Conservation (phyloP, 2,329 filamentous ascomycete species). For the Fusarium sp. region DNA sequence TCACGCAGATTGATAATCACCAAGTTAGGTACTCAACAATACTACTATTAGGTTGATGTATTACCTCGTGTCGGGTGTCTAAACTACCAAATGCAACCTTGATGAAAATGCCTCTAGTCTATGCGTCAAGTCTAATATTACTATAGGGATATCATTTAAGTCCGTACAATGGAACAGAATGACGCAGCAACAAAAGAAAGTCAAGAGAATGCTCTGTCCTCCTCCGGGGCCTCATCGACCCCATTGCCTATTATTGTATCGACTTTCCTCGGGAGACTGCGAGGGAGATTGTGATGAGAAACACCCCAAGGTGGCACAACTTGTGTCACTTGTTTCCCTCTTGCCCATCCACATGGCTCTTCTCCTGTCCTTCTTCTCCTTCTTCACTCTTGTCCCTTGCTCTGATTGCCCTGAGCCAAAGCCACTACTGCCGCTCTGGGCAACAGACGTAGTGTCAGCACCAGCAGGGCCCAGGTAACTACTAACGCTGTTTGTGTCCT, state of each 20-base stretch:
- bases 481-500: not conserved
- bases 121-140: not conserved
- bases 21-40: not conserved
- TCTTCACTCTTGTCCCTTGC: conserved; percentile 12
- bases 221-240: not conserved
- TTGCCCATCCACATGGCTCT: conserved; percentile 24
- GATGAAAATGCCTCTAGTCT: not conserved
- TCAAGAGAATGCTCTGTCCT: not conserved
- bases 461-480: not conserved
- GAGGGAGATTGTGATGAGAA: not conserved
- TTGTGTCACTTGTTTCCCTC: not conserved
- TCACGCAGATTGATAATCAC: not conserved
- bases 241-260: not conserved
- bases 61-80: not conserved
- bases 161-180: not conserved
- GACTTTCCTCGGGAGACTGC: not conserved
- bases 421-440: not conserved
- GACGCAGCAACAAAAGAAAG: not conserved
- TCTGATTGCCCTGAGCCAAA: not conserved
- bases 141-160: not conserved
- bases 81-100: not conserved
- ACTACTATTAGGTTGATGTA: not conserved
- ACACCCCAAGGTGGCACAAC: not conserved
- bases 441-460: not conserved
- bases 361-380: conserved; percentile 23